Evolutionary conservation across 139 green algal genomes (phyloP).

Genomic region (Micromonas pusilla): DNA sequence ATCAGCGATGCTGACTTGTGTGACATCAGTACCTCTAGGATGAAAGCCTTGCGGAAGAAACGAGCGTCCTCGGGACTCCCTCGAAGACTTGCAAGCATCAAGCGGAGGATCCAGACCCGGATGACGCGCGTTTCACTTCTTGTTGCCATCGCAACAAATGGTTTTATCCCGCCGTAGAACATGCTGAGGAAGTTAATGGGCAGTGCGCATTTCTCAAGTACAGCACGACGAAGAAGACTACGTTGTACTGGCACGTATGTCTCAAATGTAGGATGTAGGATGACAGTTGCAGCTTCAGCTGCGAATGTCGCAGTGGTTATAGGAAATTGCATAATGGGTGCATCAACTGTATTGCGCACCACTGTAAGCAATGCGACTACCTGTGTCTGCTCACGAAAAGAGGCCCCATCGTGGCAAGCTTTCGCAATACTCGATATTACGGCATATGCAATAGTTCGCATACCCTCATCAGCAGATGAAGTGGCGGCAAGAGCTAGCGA

Average conservation of each 20-base stretch:
- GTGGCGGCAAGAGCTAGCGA: background rate
- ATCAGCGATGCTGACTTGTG: background rate
- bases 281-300: background rate
- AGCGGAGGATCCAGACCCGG: conserved; percentile 6
- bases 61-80: background rate
- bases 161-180: background rate
- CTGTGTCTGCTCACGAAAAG: conserved; percentile 16
- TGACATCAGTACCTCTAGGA: conserved; percentile 9
- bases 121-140: background rate
- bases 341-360: background rate
- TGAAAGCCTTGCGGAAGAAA: conserved; percentile 17
- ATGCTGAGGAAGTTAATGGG: conserved; percentile 3
- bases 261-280: background rate
- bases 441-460: background rate
- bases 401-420: background rate
- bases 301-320: background rate
- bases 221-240: background rate
- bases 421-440: background rate
- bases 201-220: background rate
- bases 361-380: background rate
- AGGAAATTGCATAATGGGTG: background rate
- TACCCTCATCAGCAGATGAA: background rate
- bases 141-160: background rate
- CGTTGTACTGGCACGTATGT: background rate
- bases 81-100: background rate